A percentile compares a stretch with the other conserved stretches of the same genome.
Conservation (phyloP, 306 rosid genomes). For the Rubus parviflorus region DNA sequence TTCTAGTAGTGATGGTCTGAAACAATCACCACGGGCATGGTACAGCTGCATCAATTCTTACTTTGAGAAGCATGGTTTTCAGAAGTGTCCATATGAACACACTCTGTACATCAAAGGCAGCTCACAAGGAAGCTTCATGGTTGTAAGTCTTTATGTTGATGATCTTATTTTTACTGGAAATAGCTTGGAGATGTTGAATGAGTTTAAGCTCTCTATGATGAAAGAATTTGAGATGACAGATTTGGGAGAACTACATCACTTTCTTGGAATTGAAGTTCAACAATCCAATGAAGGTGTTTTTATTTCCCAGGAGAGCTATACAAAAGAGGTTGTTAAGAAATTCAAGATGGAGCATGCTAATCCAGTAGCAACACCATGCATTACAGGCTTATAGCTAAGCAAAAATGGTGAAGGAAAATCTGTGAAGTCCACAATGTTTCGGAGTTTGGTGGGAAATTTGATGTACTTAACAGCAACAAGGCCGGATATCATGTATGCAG, state of each 20-base stretch:
- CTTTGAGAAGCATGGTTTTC: slow-evolving; percentile 16
- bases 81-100: neutral
- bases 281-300: neutral
- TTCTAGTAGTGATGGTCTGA: too few species aligned
- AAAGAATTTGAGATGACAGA: neutral
- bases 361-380: neutral
- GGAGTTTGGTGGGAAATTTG: slow-evolving; percentile 1
- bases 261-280: slow-evolving; percentile 9
- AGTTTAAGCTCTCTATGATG: neutral
- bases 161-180: too few species aligned
- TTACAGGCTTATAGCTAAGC: neutral
- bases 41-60: neutral
- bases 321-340: neutral
- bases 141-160: too few species aligned
- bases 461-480: too few species aligned
- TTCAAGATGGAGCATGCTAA: slow-evolving; percentile 2
- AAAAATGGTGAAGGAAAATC: neutral
- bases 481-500: neutral
- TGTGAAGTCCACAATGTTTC: slow-evolving; percentile 2
- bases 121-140: neutral
- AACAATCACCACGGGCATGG: neutral
- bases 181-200: too few species aligned
- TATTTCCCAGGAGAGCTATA: slow-evolving; percentile 1
- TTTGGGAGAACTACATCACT: slow-evolving; percentile 12
- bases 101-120: neutral